phyloP scores from a whole-genome alignment of 768 basidiomycete genomes.

The Grammothele lineata region DNA sequence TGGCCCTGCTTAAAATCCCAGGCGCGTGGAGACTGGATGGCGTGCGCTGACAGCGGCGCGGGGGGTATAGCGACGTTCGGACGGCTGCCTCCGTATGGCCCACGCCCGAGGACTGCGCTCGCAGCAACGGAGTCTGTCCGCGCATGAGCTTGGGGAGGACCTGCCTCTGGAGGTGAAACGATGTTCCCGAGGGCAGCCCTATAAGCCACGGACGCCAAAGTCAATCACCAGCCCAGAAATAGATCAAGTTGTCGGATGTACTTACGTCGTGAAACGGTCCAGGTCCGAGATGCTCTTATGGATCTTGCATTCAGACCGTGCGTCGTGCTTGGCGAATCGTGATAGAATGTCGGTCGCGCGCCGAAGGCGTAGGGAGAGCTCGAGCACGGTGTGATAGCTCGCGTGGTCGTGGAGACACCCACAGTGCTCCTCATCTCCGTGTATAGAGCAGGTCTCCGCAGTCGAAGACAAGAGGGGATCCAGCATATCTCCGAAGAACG shows the following conservation, averaged over 20 bases:
- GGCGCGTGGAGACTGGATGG: constrained; percentile 10
- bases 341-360: constrained; percentile 53
- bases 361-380: constrained; percentile 60
- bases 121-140: constrained; percentile 2
- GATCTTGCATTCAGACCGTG: constrained; percentile 30
- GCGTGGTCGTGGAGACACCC: constrained; percentile 52
- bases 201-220: constrained; percentile 1
- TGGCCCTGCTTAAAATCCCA: constrained; percentile 18
- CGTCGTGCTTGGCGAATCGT: constrained; percentile 38
- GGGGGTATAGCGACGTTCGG: constrained; percentile 14
- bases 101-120: constrained; percentile 2
- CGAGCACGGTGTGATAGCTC: constrained; percentile 55
- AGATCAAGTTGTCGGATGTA: constrained; percentile 5
- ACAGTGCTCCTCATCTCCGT: constrained; percentile 39
- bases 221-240: constrained; percentile 8
- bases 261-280: constrained; percentile 53
- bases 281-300: constrained; percentile 45
- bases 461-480: constrained; percentile 17
- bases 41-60: constrained; percentile 9
- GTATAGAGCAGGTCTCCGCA: constrained; percentile 9
- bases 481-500: constrained; percentile 21
- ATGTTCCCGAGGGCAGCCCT: constrained; percentile 42
- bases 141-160: constrained; percentile 11
- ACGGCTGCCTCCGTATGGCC: not conserved
- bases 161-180: constrained; percentile 21